Percentiles rank a stretch among this genome's conserved stretches.
Evolutionary conservation across 1,139 yeast genomes (phyloP).

Genomic region (Sugiyamaella sp.): DNA sequence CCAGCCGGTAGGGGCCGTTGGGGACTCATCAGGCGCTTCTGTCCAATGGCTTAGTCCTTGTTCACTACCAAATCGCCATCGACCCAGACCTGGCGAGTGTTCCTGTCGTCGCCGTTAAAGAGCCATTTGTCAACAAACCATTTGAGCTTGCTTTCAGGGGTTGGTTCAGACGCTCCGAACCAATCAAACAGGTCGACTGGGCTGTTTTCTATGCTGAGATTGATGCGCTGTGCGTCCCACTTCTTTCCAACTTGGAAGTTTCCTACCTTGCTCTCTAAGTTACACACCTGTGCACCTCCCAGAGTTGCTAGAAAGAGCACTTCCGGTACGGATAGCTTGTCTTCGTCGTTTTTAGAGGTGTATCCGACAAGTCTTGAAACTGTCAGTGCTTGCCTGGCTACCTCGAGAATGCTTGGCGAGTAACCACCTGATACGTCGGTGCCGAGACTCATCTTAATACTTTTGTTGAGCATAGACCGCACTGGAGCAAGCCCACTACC

Average conservation of each 20-base stretch:
- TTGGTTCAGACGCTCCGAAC: conserved; percentile 32
- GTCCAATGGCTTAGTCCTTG: conserved; percentile 43
- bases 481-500: conserved; percentile 92
- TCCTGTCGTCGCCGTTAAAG: conserved; percentile 94
- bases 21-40: no score
- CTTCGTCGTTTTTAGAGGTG: conserved; percentile 50
- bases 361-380: conserved; percentile 86
- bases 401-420: conserved; percentile 73
- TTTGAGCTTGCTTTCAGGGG: conserved; percentile 30
- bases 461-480: conserved; percentile 63
- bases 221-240: conserved; percentile 83
- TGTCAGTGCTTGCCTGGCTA: conserved; percentile 76
- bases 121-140: conserved; percentile 83
- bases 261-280: conserved; percentile 62
- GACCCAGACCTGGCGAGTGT: conserved; percentile 79
- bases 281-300: conserved; percentile 87
- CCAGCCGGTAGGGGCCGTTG: no score
- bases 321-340: conserved; percentile 66
- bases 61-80: conserved; percentile 65
- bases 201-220: conserved; percentile 54
- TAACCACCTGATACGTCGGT: conserved; percentile 94
- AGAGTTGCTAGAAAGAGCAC: conserved; percentile 80
- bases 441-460: conserved; percentile 81
- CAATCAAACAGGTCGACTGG: conserved; percentile 76
- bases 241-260: conserved; percentile 72